A percentile compares a stretch with the other conserved stretches of the same genome.
phyloP scores from a whole-genome alignment of 352 stramenopile genomes.

The Globisporangium parvum region DNA sequence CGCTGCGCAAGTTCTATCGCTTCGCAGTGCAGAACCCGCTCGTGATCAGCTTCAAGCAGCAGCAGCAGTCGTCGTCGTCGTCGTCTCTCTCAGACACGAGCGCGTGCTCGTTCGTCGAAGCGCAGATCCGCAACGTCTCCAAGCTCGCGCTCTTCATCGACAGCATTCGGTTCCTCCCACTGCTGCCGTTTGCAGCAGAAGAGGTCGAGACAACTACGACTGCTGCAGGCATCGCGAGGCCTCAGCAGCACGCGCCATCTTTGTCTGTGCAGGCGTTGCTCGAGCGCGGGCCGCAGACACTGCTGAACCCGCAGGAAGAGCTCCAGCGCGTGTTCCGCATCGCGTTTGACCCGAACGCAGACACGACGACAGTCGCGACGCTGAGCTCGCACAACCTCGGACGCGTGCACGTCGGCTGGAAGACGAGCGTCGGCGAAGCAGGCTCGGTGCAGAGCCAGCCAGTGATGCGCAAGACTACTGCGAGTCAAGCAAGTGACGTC shows the following conservation, averaged over 20 bases:
- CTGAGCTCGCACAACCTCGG: constrained; percentile 64
- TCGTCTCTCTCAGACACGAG: constrained; percentile 28
- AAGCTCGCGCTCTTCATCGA: constrained; percentile 79
- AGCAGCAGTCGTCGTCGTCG: constrained; percentile 8
- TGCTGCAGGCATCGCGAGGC: background rate
- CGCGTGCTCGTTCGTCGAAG: constrained; percentile 43
- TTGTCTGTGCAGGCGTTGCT: constrained; percentile 20
- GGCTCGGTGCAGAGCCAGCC: constrained; percentile 77
- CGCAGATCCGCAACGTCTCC: constrained; percentile 78
- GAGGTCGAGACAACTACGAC: constrained; percentile 29
- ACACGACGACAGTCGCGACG: constrained; percentile 21
- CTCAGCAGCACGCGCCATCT: constrained; percentile 4
- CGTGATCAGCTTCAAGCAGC: constrained; percentile 82
- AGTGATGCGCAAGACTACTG: constrained; percentile 54
- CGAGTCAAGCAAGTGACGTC: constrained; percentile 28
- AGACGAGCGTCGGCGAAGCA: constrained; percentile 73
- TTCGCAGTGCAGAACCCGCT: constrained; percentile 89
- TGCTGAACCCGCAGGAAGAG: constrained; percentile 75
- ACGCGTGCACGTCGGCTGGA: constrained; percentile 76
- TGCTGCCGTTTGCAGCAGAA: constrained; percentile 43
- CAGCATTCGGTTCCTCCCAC: constrained; percentile 69
- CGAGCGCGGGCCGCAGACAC: constrained; percentile 33
- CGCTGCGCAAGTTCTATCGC: constrained; percentile 89
- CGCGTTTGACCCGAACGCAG: constrained; percentile 31
- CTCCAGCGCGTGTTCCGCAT: constrained; percentile 71